A percentile compares a stretch with the other conserved stretches of the same genome.
phyloP scores from a whole-genome alignment of 2,329 filamentous ascomycete genomes.

The Xylariaceae sp. region DNA sequence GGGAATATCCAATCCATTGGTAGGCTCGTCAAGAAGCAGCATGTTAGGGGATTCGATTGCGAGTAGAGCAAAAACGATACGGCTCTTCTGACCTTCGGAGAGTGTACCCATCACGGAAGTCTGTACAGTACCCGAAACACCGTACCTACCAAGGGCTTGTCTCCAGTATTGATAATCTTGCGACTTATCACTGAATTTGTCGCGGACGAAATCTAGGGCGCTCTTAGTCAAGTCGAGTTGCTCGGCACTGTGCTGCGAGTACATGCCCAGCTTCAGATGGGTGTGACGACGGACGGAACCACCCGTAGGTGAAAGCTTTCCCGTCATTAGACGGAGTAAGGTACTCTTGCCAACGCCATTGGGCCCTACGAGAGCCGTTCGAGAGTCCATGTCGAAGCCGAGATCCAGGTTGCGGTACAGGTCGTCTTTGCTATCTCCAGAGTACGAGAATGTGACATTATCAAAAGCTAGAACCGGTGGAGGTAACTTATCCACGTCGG shows the following conservation, averaged over 20 bases:
- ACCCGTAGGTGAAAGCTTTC: conserved; percentile 83
- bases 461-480: conserved; percentile 96
- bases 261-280: conserved; percentile 96
- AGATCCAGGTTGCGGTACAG: conserved; percentile 97
- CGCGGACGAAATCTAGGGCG: conserved; percentile 93
- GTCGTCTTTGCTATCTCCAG: conserved; percentile 85
- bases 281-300: conserved; percentile 90
- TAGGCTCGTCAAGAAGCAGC: conserved; percentile 96
- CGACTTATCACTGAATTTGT: conserved; percentile 86
- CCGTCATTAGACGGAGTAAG: conserved; percentile 93
- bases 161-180: conserved; percentile 99
- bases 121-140: conserved; percentile 89
- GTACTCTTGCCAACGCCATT: conserved; percentile 99
- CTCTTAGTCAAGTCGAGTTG: conserved; percentile 99
- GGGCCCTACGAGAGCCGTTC: conserved; percentile 94
- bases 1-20: conserved; percentile 98
- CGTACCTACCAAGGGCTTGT: conserved; percentile 94
- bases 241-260: conserved; percentile 98
- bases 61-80: conserved; percentile 96
- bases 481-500: conserved; percentile 98
- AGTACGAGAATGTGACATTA: conserved; percentile 97
- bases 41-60: conserved; percentile 98
- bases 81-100: conserved; percentile 95
- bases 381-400: conserved; percentile 99
- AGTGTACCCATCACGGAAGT: conserved; percentile 97